Conservation (phyloP, 1,139 yeast genomes). For the Meyerozyma smithsonii region DNA sequence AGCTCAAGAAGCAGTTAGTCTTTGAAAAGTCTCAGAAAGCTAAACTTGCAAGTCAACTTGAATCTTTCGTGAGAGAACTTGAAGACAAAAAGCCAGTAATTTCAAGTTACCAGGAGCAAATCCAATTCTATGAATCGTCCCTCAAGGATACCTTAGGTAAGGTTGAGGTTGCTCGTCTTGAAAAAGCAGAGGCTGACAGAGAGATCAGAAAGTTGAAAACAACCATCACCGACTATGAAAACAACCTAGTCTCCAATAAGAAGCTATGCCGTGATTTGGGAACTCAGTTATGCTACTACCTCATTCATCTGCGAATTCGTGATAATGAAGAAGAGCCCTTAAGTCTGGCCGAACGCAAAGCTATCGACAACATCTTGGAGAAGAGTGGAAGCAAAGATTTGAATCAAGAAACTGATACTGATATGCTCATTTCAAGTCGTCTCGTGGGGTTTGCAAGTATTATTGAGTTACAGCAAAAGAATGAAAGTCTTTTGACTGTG, state of each 20-base stretch:
- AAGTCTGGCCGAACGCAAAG: constrained; percentile 51
- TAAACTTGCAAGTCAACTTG: constrained; percentile 64
- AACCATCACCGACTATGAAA: constrained; percentile 33
- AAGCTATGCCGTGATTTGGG: constrained; percentile 69
- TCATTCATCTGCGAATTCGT: constrained; percentile 62
- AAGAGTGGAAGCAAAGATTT: constrained; percentile 27
- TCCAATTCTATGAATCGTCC: constrained; percentile 39
- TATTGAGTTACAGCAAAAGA: constrained; percentile 66
- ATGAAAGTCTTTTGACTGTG: constrained; percentile 63
- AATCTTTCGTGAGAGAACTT: constrained; percentile 67
- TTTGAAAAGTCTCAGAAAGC: constrained; percentile 71
- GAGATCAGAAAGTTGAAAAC: constrained; percentile 29
- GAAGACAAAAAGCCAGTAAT: constrained; percentile 79
- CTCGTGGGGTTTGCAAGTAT: constrained; percentile 65
- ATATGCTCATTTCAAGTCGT: constrained; percentile 64
- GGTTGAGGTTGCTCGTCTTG: constrained; percentile 33
- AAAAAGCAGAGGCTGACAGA: constrained; percentile 39
- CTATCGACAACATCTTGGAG: constrained; percentile 41
- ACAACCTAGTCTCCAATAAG: constrained; percentile 41
- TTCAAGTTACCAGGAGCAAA: constrained; percentile 57
- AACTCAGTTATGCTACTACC: constrained; percentile 68
- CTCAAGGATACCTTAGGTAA: constrained; percentile 37
- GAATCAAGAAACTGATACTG: constrained; percentile 57
- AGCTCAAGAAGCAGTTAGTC: constrained; percentile 61
- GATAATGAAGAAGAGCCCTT: constrained; percentile 52